phyloP scores from a whole-genome alignment of 371 early-diverging fungal genomes.

The Mortierella sp. region DNA sequence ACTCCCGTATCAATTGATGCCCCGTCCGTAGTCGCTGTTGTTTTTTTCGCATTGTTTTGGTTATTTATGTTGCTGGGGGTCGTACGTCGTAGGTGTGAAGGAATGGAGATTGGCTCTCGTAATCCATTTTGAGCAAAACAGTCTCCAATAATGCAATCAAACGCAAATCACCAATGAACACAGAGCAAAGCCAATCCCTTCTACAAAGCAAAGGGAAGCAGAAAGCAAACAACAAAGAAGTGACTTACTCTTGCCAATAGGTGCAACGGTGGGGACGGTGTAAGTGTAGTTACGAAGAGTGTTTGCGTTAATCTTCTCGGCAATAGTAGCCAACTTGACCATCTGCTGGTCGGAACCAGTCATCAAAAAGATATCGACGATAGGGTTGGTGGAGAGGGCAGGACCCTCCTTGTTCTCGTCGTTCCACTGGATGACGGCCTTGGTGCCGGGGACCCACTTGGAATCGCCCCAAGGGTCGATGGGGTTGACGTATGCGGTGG shows the following conservation, averaged over 20 bases:
- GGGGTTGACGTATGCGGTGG: conserved; percentile 48
- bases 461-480: conserved; percentile 33
- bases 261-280: conserved; percentile 38
- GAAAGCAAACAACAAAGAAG: background rate
- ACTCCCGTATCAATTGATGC: background rate
- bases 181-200: background rate
- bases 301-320: conserved; percentile 17
- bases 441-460: conserved; percentile 34
- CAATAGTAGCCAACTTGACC: conserved; percentile 31
- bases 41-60: background rate
- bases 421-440: conserved; percentile 42
- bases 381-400: conserved; percentile 21
- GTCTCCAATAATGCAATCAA: background rate
- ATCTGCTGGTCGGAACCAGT: conserved; percentile 37
- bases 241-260: conserved; percentile 54
- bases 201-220: background rate
- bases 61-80: background rate
- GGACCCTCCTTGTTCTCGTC: conserved; percentile 23
- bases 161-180: background rate
- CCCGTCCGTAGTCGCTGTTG: background rate
- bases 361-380: conserved; percentile 46
- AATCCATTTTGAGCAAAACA: background rate
- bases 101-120: background rate
- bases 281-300: conserved; percentile 12
- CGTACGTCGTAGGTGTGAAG: background rate